Conservation (phyloP, 441 rosid genomes). For the Gossypium laxum region DNA sequence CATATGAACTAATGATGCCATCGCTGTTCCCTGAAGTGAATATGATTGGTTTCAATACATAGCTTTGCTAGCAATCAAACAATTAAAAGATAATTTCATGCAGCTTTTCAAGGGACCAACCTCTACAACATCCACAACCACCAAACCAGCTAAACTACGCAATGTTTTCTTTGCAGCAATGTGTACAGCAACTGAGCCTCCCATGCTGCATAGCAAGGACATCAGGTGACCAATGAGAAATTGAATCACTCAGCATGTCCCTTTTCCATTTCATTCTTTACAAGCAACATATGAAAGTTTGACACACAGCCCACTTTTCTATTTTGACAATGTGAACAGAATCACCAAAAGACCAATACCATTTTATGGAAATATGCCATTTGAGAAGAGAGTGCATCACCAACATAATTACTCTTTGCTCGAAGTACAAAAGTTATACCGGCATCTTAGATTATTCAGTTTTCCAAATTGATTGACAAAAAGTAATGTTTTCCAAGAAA, state of each 20-base stretch:
- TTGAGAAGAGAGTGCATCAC: neutral
- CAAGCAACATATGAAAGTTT: neutral
- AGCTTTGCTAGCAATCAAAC: constrained; percentile 14
- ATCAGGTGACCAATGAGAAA: neutral
- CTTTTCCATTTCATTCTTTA: neutral
- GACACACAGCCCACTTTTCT: neutral
- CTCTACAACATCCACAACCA: constrained; percentile 87
- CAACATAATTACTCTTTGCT: neutral
- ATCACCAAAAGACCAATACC: neutral
- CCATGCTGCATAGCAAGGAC: constrained; percentile 55
- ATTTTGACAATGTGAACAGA: neutral
- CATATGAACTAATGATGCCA: constrained; percentile 89
- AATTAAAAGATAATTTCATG: constrained; percentile 8
- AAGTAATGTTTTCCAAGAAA: neutral
- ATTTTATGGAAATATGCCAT: neutral
- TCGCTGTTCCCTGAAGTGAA: constrained; percentile 73
- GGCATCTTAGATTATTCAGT: neutral
- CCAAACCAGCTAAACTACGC: constrained; percentile 67
- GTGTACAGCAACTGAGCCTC: constrained; percentile 94
- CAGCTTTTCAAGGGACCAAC: constrained; percentile 28
- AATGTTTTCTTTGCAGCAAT: constrained; percentile 72
- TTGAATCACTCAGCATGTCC: neutral
- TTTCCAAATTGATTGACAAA: neutral
- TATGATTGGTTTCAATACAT: constrained; percentile 11
- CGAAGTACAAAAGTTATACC: neutral